phyloP scores from a whole-genome alignment of 169 alveolate genomes.

The Cryptosporidium ryanae region DNA sequence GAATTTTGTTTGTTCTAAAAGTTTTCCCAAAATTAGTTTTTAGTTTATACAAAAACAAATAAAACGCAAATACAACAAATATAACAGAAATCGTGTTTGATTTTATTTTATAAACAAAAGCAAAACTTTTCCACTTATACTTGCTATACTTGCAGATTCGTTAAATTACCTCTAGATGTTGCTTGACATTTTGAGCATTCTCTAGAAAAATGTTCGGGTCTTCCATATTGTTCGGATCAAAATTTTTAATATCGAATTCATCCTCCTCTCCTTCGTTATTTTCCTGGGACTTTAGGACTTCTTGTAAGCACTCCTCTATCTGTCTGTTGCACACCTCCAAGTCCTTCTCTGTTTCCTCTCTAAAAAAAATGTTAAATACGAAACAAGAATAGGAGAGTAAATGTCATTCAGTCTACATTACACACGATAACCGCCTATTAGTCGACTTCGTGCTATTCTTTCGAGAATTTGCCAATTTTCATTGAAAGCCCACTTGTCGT shows the following conservation, averaged over 20 bases:
- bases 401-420: not conserved
- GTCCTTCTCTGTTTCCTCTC: constrained; percentile 43
- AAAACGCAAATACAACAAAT: too few relatives aligned
- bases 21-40: not conserved
- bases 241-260: constrained; percentile 28
- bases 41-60: not conserved
- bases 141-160: not conserved
- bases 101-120: too few relatives aligned
- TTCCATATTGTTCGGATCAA: constrained; percentile 48
- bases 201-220: constrained; percentile 66
- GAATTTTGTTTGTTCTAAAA: constrained; percentile 34
- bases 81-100: too few relatives aligned
- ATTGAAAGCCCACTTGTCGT: not conserved
- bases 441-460: not conserved
- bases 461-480: not conserved
- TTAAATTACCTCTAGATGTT: constrained; percentile 59
- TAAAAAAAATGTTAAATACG: not conserved
- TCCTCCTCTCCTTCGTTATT: not conserved
- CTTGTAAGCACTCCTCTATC: constrained; percentile 53
- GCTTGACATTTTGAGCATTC: constrained; percentile 63
- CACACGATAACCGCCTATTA: too few relatives aligned
- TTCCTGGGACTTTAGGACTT: constrained; percentile 22
- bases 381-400: not conserved
- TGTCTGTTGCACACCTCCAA: constrained; percentile 37
- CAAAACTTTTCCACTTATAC: too few relatives aligned